Evolutionary conservation across 1,284 basidiomycete species (phyloP).

Genomic region (Heterobasidion parviporum): DNA sequence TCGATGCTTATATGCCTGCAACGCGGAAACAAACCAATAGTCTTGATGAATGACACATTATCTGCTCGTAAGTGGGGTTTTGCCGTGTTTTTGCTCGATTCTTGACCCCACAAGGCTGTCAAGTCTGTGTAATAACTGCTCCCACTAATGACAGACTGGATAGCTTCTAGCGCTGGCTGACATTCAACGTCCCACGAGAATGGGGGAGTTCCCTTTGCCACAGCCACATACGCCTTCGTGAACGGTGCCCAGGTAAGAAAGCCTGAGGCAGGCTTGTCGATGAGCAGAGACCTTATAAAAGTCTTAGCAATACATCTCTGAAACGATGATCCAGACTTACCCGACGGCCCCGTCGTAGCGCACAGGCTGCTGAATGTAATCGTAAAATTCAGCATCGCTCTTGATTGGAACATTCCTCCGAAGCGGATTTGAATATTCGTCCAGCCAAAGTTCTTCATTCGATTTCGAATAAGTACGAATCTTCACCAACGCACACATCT

Average conservation of each 20-base stretch:
- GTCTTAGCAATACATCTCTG: neutral
- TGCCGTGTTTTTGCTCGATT: conserved; percentile 47
- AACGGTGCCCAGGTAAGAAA: conserved; percentile 79
- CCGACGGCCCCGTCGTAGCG: conserved; percentile 19
- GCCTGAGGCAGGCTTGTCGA: conserved; percentile 80
- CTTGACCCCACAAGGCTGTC: conserved; percentile 62
- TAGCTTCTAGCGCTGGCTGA: conserved; percentile 46
- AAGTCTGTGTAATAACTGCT: conserved; percentile 57
- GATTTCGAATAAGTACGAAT: conserved; percentile 73
- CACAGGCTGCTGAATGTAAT: conserved; percentile 33
- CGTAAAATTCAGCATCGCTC: conserved; percentile 39
- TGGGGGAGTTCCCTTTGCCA: conserved; percentile 36
- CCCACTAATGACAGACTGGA: conserved; percentile 41
- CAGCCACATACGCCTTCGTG: conserved; percentile 61
- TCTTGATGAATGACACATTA: conserved; percentile 62
- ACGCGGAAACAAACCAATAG: conserved; percentile 39
- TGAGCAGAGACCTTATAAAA: conserved; percentile 36
- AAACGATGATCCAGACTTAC: conserved; percentile 21
- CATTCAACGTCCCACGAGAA: conserved; percentile 66
- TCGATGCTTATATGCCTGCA: conserved; percentile 6
- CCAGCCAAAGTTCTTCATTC: conserved; percentile 68
- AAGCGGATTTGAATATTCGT: conserved; percentile 76
- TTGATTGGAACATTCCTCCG: conserved; percentile 43
- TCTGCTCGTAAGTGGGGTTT: conserved; percentile 54
- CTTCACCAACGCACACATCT: conserved; percentile 74